Evolutionary conservation across 192 early-diverging fungal genomes (phyloP), one percentile per base, ranked within the genome.

Genomic region (Podila epicladia): DNA sequence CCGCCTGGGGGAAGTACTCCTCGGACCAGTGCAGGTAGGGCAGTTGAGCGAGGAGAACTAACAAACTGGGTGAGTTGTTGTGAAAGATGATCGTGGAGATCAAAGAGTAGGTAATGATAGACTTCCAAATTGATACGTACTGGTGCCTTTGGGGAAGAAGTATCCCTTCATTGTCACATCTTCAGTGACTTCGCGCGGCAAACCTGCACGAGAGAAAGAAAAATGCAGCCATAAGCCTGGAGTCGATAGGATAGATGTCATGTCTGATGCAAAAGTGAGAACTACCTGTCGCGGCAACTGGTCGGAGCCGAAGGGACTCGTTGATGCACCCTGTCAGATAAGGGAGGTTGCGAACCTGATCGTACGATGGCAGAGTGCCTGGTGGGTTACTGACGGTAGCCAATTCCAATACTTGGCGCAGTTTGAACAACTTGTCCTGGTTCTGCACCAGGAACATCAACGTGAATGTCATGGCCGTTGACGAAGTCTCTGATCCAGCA

Each of bases 301-400:
- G 83, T 38, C 76, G 60, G 4, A 86, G 37, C 19, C 88, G 78
- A 58, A 87, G 71, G 22, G 85, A 78, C 59, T 91, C 90, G 37
- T 88, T 68, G 60, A 90, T 82, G 15, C 88, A 83, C 12, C 80
- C 85, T 22, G 82, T 89, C 28, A 88, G 61, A 32, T 84, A 84
- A 11, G 82, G 76, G 1, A 89, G 66, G 22, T 83, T 55, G 28
- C 86, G 86, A 22, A 87, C n/a, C 9, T 83, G 73, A 12, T 85
- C 71, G 55, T 87, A 82, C 1, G 60, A 17, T 11, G 74, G 82
- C 9, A 68, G 33, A 24, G 64, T 29, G 20, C 60, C 58, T 0
- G 24, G 9, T 0, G 13, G 28, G 38, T 70, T 71, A 20, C 31
- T 57, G 17, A 67, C 50, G 9, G 58, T 69, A 2, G 67, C 61